phyloP scores from a whole-genome alignment of 2,329 filamentous ascomycete genomes.

The Neopestalotiopsis rosae region DNA sequence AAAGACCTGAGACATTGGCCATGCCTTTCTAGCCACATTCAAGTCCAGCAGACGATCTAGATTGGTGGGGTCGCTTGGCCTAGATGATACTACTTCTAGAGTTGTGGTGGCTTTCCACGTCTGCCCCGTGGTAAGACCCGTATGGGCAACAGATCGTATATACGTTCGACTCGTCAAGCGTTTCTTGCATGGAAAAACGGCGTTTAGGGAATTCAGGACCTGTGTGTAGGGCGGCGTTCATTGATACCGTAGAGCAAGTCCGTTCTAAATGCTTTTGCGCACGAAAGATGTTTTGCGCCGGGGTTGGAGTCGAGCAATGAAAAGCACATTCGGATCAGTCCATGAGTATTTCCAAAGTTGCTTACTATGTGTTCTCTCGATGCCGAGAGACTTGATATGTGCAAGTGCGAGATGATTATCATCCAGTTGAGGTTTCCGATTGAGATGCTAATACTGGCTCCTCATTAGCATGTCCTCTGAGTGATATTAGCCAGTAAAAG shows the following conservation, averaged over 20 bases:
- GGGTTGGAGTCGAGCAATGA: neutral
- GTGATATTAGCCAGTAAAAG: too few relatives aligned
- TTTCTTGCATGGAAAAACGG: slow-evolving; percentile 5
- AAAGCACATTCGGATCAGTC: neutral
- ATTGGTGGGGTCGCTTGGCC: neutral
- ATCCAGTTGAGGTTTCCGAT: too few relatives aligned
- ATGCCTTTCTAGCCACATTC: neutral
- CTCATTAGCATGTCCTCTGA: too few relatives aligned
- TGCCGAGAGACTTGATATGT: too few relatives aligned
- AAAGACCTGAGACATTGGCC: neutral
- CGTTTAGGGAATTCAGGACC: slow-evolving; percentile 4
- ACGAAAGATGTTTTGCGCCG: neutral
- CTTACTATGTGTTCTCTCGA: neutral
- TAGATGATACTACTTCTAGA: neutral
- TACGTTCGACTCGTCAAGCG: slow-evolving; percentile 3
- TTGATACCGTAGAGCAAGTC: slow-evolving; percentile 14
- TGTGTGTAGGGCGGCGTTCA: slow-evolving; percentile 10
- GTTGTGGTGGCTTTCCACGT: neutral
- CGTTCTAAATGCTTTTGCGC: slow-evolving; percentile 5
- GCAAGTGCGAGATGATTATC: too few relatives aligned
- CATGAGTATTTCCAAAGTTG: neutral
- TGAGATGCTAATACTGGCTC: too few relatives aligned
- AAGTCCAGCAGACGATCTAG: neutral
- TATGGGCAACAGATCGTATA: neutral
- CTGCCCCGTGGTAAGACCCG: too few relatives aligned